Evolutionary conservation across 2,329 filamentous ascomycete genomes (phyloP).

Genomic region (Hymenoscyphus fraxineus): DNA sequence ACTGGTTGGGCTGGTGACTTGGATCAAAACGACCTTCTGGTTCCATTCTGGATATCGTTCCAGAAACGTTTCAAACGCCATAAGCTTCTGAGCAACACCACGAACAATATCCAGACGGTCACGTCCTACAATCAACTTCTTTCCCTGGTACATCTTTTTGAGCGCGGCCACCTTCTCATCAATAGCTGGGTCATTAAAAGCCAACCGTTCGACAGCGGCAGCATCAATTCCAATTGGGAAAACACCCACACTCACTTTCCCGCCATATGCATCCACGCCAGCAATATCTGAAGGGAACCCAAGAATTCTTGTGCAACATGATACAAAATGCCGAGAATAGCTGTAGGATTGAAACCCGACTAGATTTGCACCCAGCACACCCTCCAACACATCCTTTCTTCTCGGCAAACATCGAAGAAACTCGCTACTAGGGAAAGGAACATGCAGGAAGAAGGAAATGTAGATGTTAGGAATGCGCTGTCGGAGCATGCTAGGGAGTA

Average conservation of each 20-base stretch:
- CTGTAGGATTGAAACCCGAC: conserved; percentile 94
- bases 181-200: conserved; percentile 67
- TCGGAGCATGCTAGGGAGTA: conserved; percentile 83
- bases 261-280: conserved; percentile 84
- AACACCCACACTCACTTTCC: conserved; percentile 84
- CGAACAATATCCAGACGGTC: conserved; percentile 91
- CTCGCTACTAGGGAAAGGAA: conserved; percentile 93
- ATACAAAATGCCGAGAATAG: conserved; percentile 91
- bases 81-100: conserved; percentile 91
- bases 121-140: conserved; percentile 91
- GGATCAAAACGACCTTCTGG: conserved; percentile 87
- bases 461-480: conserved; percentile 85
- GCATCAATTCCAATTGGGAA: conserved; percentile 95
- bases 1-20: conserved; percentile 85
- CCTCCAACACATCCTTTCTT: conserved; percentile 85
- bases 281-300: conserved; percentile 84
- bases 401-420: conserved; percentile 85
- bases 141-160: conserved; percentile 74
- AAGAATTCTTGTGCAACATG: conserved; percentile 85
- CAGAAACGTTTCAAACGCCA: conserved; percentile 90
- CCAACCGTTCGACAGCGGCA: conserved; percentile 69
- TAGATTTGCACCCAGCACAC: conserved; percentile 85
- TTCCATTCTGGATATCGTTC: conserved; percentile 89
- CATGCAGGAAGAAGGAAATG: conserved; percentile 91
- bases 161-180: conserved; percentile 70